phyloP scores from a whole-genome alignment of 192 early-diverging fungal species.

The Irineochytrium annulatum region DNA sequence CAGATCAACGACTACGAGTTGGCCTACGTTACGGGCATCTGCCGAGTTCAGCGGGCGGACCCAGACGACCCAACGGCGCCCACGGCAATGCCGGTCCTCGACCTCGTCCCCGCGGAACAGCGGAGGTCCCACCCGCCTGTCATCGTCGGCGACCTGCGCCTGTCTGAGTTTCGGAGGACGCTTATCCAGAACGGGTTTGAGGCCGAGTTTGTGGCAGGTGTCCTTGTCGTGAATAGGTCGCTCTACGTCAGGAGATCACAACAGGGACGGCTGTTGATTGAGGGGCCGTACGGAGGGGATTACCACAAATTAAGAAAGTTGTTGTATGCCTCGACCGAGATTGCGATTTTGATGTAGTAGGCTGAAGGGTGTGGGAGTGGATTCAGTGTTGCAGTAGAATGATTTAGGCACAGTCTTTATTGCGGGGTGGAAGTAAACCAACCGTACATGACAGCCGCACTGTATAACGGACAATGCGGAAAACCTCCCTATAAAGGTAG shows the following conservation, averaged over 20 bases:
- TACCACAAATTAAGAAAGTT: constrained; percentile 69
- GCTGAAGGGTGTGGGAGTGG: no score
- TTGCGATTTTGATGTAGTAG: constrained; percentile 69
- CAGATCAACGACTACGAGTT: constrained; percentile 74
- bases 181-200: constrained; percentile 68
- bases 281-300: constrained; percentile 60
- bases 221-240: constrained; percentile 78
- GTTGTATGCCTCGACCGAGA: constrained; percentile 56
- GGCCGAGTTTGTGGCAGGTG: constrained; percentile 78
- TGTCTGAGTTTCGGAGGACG: constrained; percentile 75
- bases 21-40: constrained; percentile 70
- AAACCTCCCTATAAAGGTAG: no score
- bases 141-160: constrained; percentile 78
- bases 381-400: no score
- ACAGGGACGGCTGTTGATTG: constrained; percentile 44
- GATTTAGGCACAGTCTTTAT: no score
- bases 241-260: constrained; percentile 56
- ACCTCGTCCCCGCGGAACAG: constrained; percentile 46
- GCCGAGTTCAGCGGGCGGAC: constrained; percentile 43
- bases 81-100: constrained; percentile 65
- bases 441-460: no score
- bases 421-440: no score
- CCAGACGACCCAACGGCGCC: constrained; percentile 14
- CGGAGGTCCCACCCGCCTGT: constrained; percentile 57
- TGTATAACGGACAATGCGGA: no score